Evolutionary conservation across 371 early-diverging fungal species (phyloP), one percentile per base, ranked within the genome.

Genomic region (Batrachochytrium dendrobatidis): DNA sequence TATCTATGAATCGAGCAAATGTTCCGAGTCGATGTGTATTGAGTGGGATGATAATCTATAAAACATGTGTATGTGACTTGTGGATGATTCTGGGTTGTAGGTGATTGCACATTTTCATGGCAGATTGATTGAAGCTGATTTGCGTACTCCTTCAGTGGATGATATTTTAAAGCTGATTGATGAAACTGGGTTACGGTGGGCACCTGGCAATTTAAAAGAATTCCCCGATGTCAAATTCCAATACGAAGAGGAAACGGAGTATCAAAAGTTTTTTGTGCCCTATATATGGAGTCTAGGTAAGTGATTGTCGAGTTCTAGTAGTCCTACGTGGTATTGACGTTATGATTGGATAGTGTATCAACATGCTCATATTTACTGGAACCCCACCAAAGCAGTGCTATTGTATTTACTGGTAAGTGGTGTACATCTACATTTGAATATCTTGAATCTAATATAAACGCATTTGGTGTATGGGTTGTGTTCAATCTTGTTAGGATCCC

Each of bases 131-230:
- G 86, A 87, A 55, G 82, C 84, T 24, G 83, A 85, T 44, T 54
- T 86, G 34, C 78, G 79, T 58, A 81, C 83, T 3, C 86, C 86
- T 1, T 83, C 87, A 0, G 79, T 85, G 0, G 78, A 70, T 18
- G 86, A 86, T 43, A 81, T 88, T 2, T 67, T 85, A 6, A 74
- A 72, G 12, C 64, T 86, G 34, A 84, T 88, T 62, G 86, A 86
- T 55, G 76, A 72, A 22, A 79, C 82, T 0, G 73, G 84, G 0
- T 72, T 86, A 48, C 85, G 86, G 2, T 87, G 86, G 86, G 72
- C 80, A n/a, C 73, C 80, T 12, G 72, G 73, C 32, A 67, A 72
- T 51, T 69, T 86, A 44, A 82, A 73, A 60, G 78, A 75, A 10
- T 60, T 80, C 33, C 78, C 82, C 0, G 79, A 80, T 33, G 69